Evolutionary conservation across 257 asterid genomes (phyloP).

Genomic region (Lycium barbarum): DNA sequence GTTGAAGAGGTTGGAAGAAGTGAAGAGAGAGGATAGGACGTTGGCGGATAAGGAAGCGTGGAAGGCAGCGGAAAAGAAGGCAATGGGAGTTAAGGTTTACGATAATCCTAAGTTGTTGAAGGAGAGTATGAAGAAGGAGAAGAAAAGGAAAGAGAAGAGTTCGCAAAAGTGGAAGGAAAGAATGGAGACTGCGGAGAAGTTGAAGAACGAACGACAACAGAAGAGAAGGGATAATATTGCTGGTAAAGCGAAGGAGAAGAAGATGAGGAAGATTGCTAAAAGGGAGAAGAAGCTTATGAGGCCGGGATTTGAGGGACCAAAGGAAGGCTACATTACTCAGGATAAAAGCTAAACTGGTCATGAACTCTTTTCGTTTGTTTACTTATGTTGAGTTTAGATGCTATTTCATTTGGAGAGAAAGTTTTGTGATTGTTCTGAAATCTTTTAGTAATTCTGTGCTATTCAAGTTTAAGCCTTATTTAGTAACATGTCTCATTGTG

Average conservation of each 20-base stretch:
- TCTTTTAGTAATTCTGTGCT: neutral
- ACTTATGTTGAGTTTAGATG: neutral
- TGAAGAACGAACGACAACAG: neutral
- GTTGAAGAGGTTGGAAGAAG: constrained; percentile 66
- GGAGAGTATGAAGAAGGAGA: constrained; percentile 59
- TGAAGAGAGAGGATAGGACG: constrained; percentile 60
- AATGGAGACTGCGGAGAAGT: constrained; percentile 58
- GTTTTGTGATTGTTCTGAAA: neutral
- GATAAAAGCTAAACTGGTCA: constrained; percentile 45
- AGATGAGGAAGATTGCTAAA: constrained; percentile 61
- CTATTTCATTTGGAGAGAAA: neutral
- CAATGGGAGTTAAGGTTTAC: constrained; percentile 89
- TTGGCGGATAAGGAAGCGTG: constrained; percentile 77
- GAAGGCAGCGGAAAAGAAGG: constrained; percentile 77
- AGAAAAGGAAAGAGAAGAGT: constrained; percentile 51
- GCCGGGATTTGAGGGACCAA: constrained; percentile 91
- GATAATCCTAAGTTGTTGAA: constrained; percentile 69
- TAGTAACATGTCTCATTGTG: constrained; percentile 14
- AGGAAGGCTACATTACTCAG: constrained; percentile 65
- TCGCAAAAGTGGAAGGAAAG: constrained; percentile 90
- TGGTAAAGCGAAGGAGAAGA: constrained; percentile 57
- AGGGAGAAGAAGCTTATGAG: constrained; percentile 95
- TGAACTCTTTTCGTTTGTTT: neutral
- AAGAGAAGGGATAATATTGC: constrained; percentile 72
- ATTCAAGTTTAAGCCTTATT: neutral